Base-by-base conservation (phyloP, 2,329 filamentous ascomycete genomes). In the Ciborinia camelliae region DNA sequence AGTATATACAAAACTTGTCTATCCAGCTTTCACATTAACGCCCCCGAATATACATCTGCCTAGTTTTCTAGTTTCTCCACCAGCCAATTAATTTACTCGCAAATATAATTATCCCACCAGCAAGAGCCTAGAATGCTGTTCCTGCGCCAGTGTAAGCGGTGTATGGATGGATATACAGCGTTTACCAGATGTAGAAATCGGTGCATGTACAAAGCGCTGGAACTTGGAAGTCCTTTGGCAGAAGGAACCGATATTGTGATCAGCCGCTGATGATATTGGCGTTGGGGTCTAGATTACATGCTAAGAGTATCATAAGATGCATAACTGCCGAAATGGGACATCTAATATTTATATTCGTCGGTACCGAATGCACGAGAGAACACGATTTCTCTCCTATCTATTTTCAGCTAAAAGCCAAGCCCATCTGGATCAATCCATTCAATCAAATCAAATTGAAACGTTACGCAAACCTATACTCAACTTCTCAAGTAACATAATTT, bases 371-470 rank as follows among this genome's bases (percentile, higher is more conserved):
- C 55, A 55, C 30, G n/a, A 39, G 8, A 54, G 23, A 20, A 14
- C n/a, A n/a, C n/a, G n/a, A n/a, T n/a, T n/a, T n/a, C n/a, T n/a
- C n/a, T n/a, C n/a, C n/a, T n/a, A n/a, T n/a, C n/a, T n/a, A 28
- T 58, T 50, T 63, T 63, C 62, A 58, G 62, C 62, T 58, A 23
- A 39, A 28, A 8, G 62, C 62, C 62, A 63, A 63, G 62, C 15
- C 15, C 52, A 48, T 23, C 54, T 57, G 20, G 37, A 41, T 37
- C 55, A 47, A 41, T 47, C 30, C 18, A 59, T 30, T 59, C 52
- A 63, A 37, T 48, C 51, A 48, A 37, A 10, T 32, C 15, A n/a
- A 51, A 4, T 35, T 23, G 28, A 32, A 58, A 14, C 30, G 52
- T 63, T 41, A 58, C 61, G 58, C 61, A 50, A 39, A 58, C 18